Conservation (phyloP, 169 alveolate genomes). For the Eimeria mitis region DNA sequence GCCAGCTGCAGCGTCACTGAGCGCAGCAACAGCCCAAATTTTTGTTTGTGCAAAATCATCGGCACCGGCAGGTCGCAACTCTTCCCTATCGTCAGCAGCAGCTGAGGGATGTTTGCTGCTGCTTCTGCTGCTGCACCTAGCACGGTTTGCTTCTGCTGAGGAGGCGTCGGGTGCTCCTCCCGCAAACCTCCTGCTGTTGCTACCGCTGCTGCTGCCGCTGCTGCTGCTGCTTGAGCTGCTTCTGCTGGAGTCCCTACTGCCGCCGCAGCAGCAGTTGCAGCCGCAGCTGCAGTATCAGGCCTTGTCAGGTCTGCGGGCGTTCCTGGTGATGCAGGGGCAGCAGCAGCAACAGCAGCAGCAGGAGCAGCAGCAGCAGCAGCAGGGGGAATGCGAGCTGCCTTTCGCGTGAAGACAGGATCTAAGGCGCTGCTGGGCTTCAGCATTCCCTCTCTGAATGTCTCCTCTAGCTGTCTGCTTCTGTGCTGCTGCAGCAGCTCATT, state of each 20-base stretch:
- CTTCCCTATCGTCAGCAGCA: conserved; percentile 16
- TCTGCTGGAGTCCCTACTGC: neutral
- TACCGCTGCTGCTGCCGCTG: neutral
- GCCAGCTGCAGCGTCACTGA: conserved; percentile 14
- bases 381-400: conserved; percentile 28
- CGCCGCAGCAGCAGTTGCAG: neutral
- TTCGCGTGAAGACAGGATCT: conserved; percentile 22
- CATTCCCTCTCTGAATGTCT: neutral
- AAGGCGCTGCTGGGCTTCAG: conserved; percentile 10
- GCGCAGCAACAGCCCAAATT: conserved; percentile 40
- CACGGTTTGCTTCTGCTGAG: conserved; percentile 9
- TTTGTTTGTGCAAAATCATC: neutral
- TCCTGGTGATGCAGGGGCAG: neutral
- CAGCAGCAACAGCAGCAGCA: conserved; percentile 3
- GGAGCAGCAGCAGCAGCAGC: conserved; percentile 16
- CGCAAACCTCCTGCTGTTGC: neutral
- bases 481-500: conserved; percentile 64
- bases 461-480: conserved; percentile 46
- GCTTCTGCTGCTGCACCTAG: conserved; percentile 50
- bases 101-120: conserved; percentile 1
- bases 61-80: conserved; percentile 35
- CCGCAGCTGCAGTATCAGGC: neutral
- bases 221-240: conserved; percentile 19
- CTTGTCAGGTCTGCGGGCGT: neutral
- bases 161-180: neutral